Base-by-base conservation (phyloP, 495 filamentous ascomycete genomes). In the Aspergillus ostianus region DNA sequence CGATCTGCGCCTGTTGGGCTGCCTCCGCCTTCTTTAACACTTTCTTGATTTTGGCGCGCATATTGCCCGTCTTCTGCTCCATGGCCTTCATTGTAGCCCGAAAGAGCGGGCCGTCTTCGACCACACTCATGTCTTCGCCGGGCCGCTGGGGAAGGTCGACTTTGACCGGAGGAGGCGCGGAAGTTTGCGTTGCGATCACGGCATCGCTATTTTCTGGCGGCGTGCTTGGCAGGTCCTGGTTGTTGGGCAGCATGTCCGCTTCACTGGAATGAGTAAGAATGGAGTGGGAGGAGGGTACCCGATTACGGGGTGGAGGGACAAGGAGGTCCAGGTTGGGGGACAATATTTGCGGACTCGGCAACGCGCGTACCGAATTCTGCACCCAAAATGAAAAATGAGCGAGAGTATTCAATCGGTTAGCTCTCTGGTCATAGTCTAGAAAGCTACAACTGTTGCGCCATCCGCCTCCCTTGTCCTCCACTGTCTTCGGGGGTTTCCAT, bases 361-460 rank as follows among this genome's bases (percentile, higher is more conserved):
- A 47, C 20, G 67, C 55, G 48, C 73, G 74, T 47, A 65, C 63
- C 27, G 72, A 79, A 84, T 90, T 95, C 52, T 93, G 84, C 56
- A 98, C 92, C 88, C 91, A 98, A 69, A 97, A 97, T 15, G 90
- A 92, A 73, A 98, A 97, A 64, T 84, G 89, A 0, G 91, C 92
- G 50, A 98, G 82, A 10, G 92, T 93, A 58, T 93, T 85, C 53
- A 98, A 72, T 47, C 90, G 86, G 73, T 98, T 94, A 18, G 92
- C 90, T 59, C 92, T 85, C 68, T 93, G 90, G 65, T 98, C 92
- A 72, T 98, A 98, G 71, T 98, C 94, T 64, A 97, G 84, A 70
- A 98, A 94, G 66, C 92, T 96, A 81, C 94, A 98, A 67, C 86
- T 88, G 65, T 93, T 98, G 66, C 90, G 89, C 94, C 94, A 98